Conservation (phyloP, 2,329 filamentous ascomycete genomes). For the Phaeosphaeria sp. region DNA sequence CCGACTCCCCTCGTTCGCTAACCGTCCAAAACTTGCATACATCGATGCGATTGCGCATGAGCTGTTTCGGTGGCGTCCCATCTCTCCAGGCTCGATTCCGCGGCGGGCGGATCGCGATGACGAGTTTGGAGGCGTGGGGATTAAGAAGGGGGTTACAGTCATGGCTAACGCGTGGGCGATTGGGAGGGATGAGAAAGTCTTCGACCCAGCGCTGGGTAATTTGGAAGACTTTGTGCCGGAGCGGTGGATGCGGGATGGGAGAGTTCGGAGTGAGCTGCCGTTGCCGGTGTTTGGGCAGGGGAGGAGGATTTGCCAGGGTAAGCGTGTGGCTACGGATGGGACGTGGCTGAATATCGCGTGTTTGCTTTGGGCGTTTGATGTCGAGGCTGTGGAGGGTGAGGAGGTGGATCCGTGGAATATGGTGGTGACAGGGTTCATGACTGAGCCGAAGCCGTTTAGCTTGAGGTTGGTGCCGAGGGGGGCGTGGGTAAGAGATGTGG, state of each 20-base stretch:
- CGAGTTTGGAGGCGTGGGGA: conserved; percentile 10
- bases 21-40: conserved; percentile 9
- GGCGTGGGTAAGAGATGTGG: conserved; percentile 7
- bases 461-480: conserved; percentile 15
- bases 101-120: conserved; percentile 10
- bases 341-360: conserved; percentile 12
- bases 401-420: conserved; percentile 13
- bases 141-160: conserved; percentile 11
- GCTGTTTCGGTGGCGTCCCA: conserved; percentile 14
- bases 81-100: conserved; percentile 15
- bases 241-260: conserved; percentile 14
- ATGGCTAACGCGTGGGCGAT: conserved; percentile 18
- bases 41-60: conserved; percentile 13
- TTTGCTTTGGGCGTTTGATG: conserved; percentile 13
- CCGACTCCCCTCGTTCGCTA: conserved; percentile 9
- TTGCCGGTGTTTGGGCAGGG: conserved; percentile 16
- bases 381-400: conserved; percentile 5
- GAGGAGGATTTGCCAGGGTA: conserved; percentile 16
- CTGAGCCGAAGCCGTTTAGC: conserved; percentile 13
- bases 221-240: conserved; percentile 10
- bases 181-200: conserved; percentile 14
- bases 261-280: conserved; percentile 9
- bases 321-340: conserved; percentile 15
- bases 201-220: conserved; percentile 7
- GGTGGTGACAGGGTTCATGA: conserved; percentile 15